Base-by-base conservation (phyloP, 805 yeast genomes). In the Nakazawaea holstii region DNA sequence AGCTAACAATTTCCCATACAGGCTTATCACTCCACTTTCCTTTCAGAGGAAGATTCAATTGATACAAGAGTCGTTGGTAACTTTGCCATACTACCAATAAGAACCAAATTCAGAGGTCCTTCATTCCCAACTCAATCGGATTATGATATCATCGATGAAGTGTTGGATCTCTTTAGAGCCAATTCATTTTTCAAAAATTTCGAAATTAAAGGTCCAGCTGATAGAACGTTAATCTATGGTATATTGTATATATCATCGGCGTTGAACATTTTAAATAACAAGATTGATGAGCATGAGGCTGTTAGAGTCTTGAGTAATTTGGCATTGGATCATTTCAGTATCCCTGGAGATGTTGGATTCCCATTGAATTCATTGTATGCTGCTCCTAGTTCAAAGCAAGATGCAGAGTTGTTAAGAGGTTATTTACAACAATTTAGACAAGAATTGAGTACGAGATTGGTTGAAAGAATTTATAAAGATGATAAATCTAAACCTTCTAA, bases 161-260 rank as follows among this genome's bases (percentile, higher is more conserved):
- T 82, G 27, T 69, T 94, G 46, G 98, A 94, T 66, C 74, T 94
- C 47, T 94, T 94, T 68, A 76, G 99, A 55, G 97, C 97, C 57
- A 94, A 94, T 66, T 87, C 97, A 10, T 92, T 94, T 68, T 94
- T 94, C 78, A 86, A 87, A 64, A 94, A 94, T 73, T 94, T 94
- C 64, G 99, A 94, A 69, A 91, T 94, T 70, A 89, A 89, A 65
- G 96, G 97, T 10, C 87, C 95, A 20, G 85, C 97, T 3, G 99
- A 94, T 64, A 77, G 99, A 55, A 77, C 92, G 9, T 72, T 94
- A 50, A 91, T 95, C 57, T 94, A 94, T 64, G 99, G 99, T 17
- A 94, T 94, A 46, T 70, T 94, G 50, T 94, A 79, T 64, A 80
- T 88, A 32, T 87, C 95, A 43, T 95, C 89, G 60, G 88, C 97